These are phyloP conservation scores for Aspergillus sp. DNA, from an alignment of 2,329 filamentous ascomycete genomes.

Conservation along the genomic window DNA sequence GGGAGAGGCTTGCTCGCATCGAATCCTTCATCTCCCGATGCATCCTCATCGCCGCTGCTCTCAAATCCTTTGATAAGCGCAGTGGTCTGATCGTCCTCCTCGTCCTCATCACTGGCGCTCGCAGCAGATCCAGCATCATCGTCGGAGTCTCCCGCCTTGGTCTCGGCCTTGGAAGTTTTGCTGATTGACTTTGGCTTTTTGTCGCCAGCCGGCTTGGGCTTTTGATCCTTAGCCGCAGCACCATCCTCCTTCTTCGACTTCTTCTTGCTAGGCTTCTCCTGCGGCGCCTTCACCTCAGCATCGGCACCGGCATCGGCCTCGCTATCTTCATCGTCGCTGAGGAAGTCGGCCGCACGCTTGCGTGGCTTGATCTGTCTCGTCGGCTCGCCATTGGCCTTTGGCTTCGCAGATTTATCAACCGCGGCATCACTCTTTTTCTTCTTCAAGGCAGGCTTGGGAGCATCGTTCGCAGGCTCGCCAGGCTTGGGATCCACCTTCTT, in stretches of 20 bases:
- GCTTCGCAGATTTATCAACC: slow-evolving; percentile 15
- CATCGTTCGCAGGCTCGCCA: slow-evolving; percentile 17
- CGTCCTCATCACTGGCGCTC: slow-evolving; percentile 26
- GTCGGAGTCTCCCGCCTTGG: slow-evolving; percentile 24
- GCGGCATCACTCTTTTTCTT: slow-evolving; percentile 17
- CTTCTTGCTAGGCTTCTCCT: slow-evolving; percentile 37
- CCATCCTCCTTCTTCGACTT: slow-evolving; percentile 32
- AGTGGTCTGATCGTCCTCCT: slow-evolving; percentile 44
- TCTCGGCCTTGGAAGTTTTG: slow-evolving; percentile 28
- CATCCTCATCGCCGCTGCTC: slow-evolving; percentile 45
- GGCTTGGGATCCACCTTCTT: slow-evolving; percentile 40
- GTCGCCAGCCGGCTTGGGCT: slow-evolving; percentile 34
- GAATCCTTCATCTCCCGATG: slow-evolving; percentile 37
- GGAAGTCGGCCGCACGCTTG: slow-evolving; percentile 41
- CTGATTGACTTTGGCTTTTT: slow-evolving; percentile 4
- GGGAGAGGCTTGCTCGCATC: slow-evolving; percentile 38
- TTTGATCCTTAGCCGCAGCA: slow-evolving; percentile 27
- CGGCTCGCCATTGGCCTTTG: slow-evolving; percentile 25
- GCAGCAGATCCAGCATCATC: slow-evolving; percentile 13
- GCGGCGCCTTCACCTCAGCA: slow-evolving; percentile 12
- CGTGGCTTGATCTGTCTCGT: slow-evolving; percentile 33
- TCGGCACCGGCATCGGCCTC: slow-evolving; percentile 15
- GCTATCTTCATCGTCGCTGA: slow-evolving; percentile 33
- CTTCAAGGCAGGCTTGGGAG: slow-evolving; percentile 25
- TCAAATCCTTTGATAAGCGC: slow-evolving; percentile 48